These are phyloP conservation scores for Trametes maxima DNA, from an alignment of 768 basidiomycete species.

Conservation along the genomic window DNA sequence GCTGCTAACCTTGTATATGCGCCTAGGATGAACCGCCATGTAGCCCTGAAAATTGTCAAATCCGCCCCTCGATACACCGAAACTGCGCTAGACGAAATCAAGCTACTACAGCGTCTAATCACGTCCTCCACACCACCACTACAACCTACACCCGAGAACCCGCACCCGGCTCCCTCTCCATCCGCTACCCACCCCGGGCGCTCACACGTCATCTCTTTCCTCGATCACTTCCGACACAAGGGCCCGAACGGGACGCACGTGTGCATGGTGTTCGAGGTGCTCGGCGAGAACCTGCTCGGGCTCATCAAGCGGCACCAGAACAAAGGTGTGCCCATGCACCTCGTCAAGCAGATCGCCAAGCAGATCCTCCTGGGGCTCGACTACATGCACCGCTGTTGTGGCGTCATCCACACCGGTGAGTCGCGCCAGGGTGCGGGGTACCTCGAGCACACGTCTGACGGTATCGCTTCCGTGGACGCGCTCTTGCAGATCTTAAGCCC, in stretches of 20 bases:
- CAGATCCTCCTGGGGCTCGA: slow-evolving; percentile 94
- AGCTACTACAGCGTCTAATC: slow-evolving; percentile 93
- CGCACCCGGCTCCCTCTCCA: slow-evolving; percentile 54
- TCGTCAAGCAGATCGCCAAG: slow-evolving; percentile 96
- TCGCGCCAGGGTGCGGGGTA: slow-evolving; percentile 1
- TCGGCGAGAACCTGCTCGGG: slow-evolving; percentile 94
- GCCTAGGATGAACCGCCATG: slow-evolving; percentile 87
- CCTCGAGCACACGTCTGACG: slow-evolving; percentile 1
- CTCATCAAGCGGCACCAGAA: slow-evolving; percentile 98
- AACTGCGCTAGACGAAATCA: slow-evolving; percentile 98
- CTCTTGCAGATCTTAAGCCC: slow-evolving; percentile 80
- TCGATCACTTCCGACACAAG: slow-evolving; percentile 96
- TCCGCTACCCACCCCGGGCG: slow-evolving; percentile 82
- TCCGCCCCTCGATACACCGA: slow-evolving; percentile 97
- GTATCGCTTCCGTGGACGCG: background rate
- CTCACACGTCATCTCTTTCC: slow-evolving; percentile 94
- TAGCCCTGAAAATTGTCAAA: slow-evolving; percentile 99
- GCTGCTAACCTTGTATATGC: slow-evolving; percentile 14
- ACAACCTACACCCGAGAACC: slow-evolving; percentile 49
- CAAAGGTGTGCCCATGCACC: slow-evolving; percentile 91
- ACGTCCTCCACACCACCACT: slow-evolving; percentile 69
- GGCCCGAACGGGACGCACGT: slow-evolving; percentile 97
- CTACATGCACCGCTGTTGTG: slow-evolving; percentile 97
- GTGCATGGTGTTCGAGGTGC: slow-evolving; percentile 99
- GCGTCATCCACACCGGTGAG: slow-evolving; percentile 92